Evolutionary conservation across 331 rosid species (phyloP).

Genomic region (Quercus lobata): DNA sequence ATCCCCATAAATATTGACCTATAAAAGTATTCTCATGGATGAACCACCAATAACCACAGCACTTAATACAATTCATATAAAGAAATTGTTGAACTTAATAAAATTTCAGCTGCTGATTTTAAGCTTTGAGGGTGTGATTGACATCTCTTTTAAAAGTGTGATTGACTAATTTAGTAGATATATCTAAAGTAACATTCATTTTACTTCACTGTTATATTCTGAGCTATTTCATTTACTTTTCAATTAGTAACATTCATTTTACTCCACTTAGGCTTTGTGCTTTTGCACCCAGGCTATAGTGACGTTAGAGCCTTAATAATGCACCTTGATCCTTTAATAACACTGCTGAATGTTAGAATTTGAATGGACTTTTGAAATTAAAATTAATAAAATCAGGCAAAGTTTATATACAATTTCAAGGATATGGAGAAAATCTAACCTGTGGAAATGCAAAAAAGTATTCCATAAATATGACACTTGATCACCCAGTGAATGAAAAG

Average conservation of each 20-base stretch:
- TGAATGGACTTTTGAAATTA: neutral
- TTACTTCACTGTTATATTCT: neutral
- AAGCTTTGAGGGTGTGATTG: too few relatives aligned
- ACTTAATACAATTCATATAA: neutral
- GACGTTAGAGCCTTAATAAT: neutral
- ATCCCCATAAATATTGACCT: neutral
- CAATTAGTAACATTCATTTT: neutral
- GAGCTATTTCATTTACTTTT: neutral
- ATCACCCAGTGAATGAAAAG: slow-evolving; percentile 61
- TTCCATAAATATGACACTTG: slow-evolving; percentile 79
- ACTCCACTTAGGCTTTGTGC: neutral
- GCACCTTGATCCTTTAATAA: neutral
- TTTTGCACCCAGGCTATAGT: neutral
- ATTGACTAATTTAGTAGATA: too few relatives aligned
- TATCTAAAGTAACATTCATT: too few relatives aligned
- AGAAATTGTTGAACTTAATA: too few relatives aligned
- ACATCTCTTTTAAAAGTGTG: too few relatives aligned
- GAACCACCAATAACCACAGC: neutral
- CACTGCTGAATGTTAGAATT: neutral
- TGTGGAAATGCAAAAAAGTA: slow-evolving; percentile 65
- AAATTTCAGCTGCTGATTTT: too few relatives aligned
- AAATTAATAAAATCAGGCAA: slow-evolving; percentile 6
- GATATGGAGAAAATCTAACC: slow-evolving; percentile 41
- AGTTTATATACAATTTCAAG: neutral
- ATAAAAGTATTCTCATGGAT: neutral